Evolutionary conservation across 257 asterid genomes (phyloP).

Genomic region (Ajuga chamaepitys): DNA sequence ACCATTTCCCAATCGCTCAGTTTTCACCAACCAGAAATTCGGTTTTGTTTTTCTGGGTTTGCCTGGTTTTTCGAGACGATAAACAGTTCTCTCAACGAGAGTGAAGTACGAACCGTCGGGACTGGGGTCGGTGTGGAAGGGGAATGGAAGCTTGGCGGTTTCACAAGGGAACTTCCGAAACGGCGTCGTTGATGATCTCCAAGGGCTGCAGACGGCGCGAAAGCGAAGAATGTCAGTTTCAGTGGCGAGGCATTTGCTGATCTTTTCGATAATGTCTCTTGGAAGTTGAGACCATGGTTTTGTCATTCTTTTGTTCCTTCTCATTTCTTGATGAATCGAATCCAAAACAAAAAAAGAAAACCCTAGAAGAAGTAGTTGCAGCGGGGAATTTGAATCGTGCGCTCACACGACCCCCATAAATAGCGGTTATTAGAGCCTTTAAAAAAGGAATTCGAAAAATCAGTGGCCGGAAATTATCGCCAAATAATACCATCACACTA

Average conservation of each 20-base stretch:
- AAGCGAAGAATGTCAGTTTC: slow-evolving; percentile 11
- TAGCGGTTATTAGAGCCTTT: too few species aligned
- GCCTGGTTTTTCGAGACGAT: background rate
- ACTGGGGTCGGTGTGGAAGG: background rate
- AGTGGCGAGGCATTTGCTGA: slow-evolving; percentile 3
- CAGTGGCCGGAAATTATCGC: too few species aligned
- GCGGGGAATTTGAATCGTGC: too few species aligned
- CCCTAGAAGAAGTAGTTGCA: background rate
- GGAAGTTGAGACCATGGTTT: slow-evolving; percentile 13
- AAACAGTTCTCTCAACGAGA: slow-evolving; percentile 16
- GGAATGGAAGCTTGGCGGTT: slow-evolving; percentile 12
- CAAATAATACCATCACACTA: too few species aligned
- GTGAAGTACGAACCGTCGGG: background rate
- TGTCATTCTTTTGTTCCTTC: background rate
- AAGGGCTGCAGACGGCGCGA: slow-evolving; percentile 15
- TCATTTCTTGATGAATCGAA: background rate
- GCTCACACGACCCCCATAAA: too few species aligned
- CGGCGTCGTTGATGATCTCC: slow-evolving; percentile 16
- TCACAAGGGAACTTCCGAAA: background rate
- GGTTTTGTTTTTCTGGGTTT: background rate
- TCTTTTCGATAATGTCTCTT: background rate
- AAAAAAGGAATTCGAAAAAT: too few species aligned
- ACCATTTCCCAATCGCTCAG: background rate
- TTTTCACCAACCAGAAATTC: slow-evolving; percentile 7
- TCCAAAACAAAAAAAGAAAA: too few species aligned